A percentile compares a stretch with the other conserved stretches of the same genome.
Evolutionary conservation across 2,329 filamentous ascomycete genomes (phyloP).

Genomic region (Coniella lustricola): DNA sequence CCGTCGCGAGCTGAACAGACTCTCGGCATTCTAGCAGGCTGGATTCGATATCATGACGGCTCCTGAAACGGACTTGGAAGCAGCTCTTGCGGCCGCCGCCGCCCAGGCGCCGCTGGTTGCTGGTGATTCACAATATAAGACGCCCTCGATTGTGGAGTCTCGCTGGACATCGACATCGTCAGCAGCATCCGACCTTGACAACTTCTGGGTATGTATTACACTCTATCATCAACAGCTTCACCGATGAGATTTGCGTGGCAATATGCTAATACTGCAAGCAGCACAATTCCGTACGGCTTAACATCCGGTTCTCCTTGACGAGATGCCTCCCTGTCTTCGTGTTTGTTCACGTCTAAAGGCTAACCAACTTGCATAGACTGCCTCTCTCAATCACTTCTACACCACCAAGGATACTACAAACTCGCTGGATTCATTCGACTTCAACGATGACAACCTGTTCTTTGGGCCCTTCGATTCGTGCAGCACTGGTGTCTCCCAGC

Average conservation of each 20-base stretch:
- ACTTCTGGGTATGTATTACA: slow-evolving; percentile 11
- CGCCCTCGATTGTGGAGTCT: slow-evolving; percentile 4
- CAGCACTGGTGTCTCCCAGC: slow-evolving; percentile 7
- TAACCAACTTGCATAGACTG: slow-evolving; percentile 5
- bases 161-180: slow-evolving; percentile 16
- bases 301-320: background rate
- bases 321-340: too few species aligned
- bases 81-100: slow-evolving; percentile 1
- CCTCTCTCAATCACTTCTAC: slow-evolving; percentile 14
- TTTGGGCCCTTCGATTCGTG: slow-evolving; percentile 12
- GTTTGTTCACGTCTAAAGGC: background rate
- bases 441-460: slow-evolving; percentile 14
- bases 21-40: too few species aligned
- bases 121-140: slow-evolving; percentile 5
- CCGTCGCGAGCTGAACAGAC: background rate
- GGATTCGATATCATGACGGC: background rate
- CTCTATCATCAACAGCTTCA: background rate
- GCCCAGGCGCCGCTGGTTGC: background rate
- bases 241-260: background rate
- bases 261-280: background rate
- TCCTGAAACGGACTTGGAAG: slow-evolving; percentile 6
- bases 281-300: slow-evolving; percentile 13
- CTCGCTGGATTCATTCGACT: slow-evolving; percentile 11
- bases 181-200: slow-evolving; percentile 9
- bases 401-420: slow-evolving; percentile 13